Conservation (phyloP, 2,329 filamentous ascomycete species). For the Amauroascus niger region DNA sequence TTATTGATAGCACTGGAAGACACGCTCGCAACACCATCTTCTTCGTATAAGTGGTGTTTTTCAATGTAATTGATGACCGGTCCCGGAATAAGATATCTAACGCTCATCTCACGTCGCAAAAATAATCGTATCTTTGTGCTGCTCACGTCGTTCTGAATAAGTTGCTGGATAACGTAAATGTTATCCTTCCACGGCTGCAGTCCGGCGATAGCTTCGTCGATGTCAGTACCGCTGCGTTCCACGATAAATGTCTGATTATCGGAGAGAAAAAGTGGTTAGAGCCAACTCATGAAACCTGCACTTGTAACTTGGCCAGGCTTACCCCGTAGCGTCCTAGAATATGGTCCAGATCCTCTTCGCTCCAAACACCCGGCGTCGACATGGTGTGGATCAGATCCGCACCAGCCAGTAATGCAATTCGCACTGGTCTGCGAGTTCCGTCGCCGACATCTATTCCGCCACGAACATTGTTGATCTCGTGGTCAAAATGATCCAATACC, state of each 20-base stretch:
- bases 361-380: conserved; percentile 67
- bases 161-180: conserved; percentile 76
- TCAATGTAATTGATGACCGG: conserved; percentile 67
- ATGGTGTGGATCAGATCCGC: conserved; percentile 66
- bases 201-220: conserved; percentile 75
- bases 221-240: conserved; percentile 80
- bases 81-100: conserved; percentile 65
- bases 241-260: conserved; percentile 57
- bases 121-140: conserved; percentile 76
- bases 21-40: conserved; percentile 28
- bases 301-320: conserved; percentile 18
- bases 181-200: conserved; percentile 76
- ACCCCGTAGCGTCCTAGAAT: conserved; percentile 71
- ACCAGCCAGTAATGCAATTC: conserved; percentile 73
- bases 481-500: conserved; percentile 81
- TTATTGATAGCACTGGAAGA: neutral
- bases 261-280: neutral
- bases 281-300: neutral
- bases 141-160: conserved; percentile 78
- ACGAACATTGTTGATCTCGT: conserved; percentile 73
- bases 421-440: conserved; percentile 56
- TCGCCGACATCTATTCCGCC: conserved; percentile 62
- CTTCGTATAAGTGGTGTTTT: conserved; percentile 55
- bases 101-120: conserved; percentile 67
- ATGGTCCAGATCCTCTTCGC: conserved; percentile 70